Evolutionary conservation across 2,329 filamentous ascomycete genomes (phyloP).

Genomic region (Penicillium vulpinum): DNA sequence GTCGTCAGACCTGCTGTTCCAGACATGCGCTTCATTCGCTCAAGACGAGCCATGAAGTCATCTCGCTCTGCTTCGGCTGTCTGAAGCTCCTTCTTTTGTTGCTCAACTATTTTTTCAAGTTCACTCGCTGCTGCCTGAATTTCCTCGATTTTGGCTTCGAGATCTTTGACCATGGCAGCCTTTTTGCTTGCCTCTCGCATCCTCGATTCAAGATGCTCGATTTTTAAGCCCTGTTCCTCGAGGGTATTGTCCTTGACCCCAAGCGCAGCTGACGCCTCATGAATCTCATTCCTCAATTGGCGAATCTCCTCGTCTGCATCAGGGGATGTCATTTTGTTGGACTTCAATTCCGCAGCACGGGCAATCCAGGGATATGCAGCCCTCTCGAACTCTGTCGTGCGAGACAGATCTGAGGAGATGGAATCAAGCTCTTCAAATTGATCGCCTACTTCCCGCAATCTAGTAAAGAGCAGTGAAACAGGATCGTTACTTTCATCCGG

Average conservation of each 20-base stretch:
- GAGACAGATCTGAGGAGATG: conserved; percentile 68
- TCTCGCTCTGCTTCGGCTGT: conserved; percentile 42
- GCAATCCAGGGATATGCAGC: conserved; percentile 77
- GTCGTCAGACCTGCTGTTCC: conserved; percentile 39
- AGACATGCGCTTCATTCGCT: conserved; percentile 44
- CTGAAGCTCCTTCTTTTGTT: conserved; percentile 40
- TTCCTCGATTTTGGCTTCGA: conserved; percentile 45
- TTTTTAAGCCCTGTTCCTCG: conserved; percentile 84
- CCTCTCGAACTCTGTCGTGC: conserved; percentile 77
- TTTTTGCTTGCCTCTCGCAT: conserved; percentile 83
- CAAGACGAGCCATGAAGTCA: conserved; percentile 43
- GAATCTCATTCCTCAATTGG: conserved; percentile 75
- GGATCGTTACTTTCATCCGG: conserved; percentile 53
- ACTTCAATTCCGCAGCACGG: conserved; percentile 76
- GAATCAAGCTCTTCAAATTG: conserved; percentile 70
- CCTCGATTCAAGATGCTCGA: conserved; percentile 84
- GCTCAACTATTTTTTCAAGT: conserved; percentile 34
- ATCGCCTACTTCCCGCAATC: conserved; percentile 63
- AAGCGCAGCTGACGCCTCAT: conserved; percentile 71
- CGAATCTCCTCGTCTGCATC: conserved; percentile 84
- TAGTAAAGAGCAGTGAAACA: conserved; percentile 67
- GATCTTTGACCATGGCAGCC: conserved; percentile 53
- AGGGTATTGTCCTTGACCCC: conserved; percentile 76
- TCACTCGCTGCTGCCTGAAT: conserved; percentile 37
- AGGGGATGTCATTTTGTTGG: conserved; percentile 75